Evolutionary conservation across 768 basidiomycete genomes (phyloP).

Genomic region (Macrolepiota dolichaula): DNA sequence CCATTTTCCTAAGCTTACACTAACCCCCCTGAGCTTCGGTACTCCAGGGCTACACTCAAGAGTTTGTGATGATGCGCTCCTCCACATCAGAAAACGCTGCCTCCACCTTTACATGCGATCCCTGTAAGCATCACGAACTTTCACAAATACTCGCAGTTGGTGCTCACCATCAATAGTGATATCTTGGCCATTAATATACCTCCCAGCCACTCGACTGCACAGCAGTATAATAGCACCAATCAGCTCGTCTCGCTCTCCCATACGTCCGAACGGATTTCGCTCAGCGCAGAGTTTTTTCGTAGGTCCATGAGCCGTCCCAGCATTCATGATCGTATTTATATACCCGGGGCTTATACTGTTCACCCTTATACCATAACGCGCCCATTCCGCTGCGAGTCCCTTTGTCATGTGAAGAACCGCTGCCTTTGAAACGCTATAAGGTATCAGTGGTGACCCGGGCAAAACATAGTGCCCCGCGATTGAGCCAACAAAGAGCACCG

Average conservation of each 20-base stretch:
- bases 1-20: too few relatives aligned
- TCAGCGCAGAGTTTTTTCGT: slow-evolving; percentile 32
- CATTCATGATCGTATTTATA: slow-evolving; percentile 40
- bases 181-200: slow-evolving; percentile 41
- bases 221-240: slow-evolving; percentile 35
- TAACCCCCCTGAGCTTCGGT: too few relatives aligned
- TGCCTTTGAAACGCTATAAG: slow-evolving; percentile 41
- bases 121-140: background rate
- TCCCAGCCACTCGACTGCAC: slow-evolving; percentile 34
- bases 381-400: slow-evolving; percentile 41
- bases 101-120: background rate
- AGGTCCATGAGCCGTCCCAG: slow-evolving; percentile 26
- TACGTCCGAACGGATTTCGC: slow-evolving; percentile 39
- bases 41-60: too few relatives aligned
- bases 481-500: slow-evolving; percentile 40
- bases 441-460: slow-evolving; percentile 37
- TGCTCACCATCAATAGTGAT: slow-evolving; percentile 39
- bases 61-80: too few relatives aligned
- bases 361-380: slow-evolving; percentile 35
- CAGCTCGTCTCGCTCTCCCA: slow-evolving; percentile 39
- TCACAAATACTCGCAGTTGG: background rate
- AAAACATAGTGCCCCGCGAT: slow-evolving; percentile 39
- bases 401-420: slow-evolving; percentile 34
- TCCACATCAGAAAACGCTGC: background rate
- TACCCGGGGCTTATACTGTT: slow-evolving; percentile 43